Evolutionary conservation across 345 rosid genomes (phyloP).

Genomic region (Noccaea caerulescens): DNA sequence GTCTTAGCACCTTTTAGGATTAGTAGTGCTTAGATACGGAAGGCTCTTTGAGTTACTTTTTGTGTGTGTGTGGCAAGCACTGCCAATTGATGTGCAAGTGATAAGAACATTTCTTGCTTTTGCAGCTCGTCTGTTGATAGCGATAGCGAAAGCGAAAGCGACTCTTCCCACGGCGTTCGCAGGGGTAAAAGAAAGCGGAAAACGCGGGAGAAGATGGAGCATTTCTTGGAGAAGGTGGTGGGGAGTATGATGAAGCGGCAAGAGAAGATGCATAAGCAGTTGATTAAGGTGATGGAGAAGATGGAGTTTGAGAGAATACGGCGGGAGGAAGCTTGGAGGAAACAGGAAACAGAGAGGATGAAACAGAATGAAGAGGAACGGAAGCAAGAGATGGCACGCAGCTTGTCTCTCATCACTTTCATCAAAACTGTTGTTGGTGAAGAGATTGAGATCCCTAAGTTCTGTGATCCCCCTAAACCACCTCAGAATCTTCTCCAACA

Average conservation of each 20-base stretch:
- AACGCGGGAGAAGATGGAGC: conserved; percentile 49
- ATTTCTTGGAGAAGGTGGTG: conserved; percentile 58
- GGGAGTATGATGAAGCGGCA: conserved; percentile 70
- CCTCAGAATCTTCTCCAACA: conserved; percentile 37
- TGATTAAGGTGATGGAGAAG: conserved; percentile 69
- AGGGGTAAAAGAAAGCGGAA: conserved; percentile 66
- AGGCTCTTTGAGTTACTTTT: not conserved
- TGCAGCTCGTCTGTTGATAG: conserved; percentile 60
- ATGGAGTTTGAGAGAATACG: conserved; percentile 64
- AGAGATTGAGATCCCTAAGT: conserved; percentile 44
- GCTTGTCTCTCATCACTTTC: conserved; percentile 62
- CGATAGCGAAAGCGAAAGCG: conserved; percentile 45
- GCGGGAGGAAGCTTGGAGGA: conserved; percentile 86
- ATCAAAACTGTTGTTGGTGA: conserved; percentile 58
- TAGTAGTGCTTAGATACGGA: not conserved
- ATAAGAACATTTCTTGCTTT: conserved; percentile 24
- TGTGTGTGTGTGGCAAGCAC: not conserved
- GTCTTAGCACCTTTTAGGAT: not conserved
- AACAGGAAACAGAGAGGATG: conserved; percentile 62
- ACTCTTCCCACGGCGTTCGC: conserved; percentile 34
- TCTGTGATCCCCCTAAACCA: conserved; percentile 10
- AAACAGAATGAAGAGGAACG: conserved; percentile 61
- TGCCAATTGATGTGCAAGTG: not conserved
- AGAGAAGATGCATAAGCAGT: conserved; percentile 72
- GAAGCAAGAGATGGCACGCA: conserved; percentile 60